Percentiles rank a stretch among this genome's conserved stretches.
These are phyloP conservation scores for Alternaria angustiovoidea DNA, from an alignment of 2,329 filamentous ascomycete species.

Conservation along the genomic window DNA sequence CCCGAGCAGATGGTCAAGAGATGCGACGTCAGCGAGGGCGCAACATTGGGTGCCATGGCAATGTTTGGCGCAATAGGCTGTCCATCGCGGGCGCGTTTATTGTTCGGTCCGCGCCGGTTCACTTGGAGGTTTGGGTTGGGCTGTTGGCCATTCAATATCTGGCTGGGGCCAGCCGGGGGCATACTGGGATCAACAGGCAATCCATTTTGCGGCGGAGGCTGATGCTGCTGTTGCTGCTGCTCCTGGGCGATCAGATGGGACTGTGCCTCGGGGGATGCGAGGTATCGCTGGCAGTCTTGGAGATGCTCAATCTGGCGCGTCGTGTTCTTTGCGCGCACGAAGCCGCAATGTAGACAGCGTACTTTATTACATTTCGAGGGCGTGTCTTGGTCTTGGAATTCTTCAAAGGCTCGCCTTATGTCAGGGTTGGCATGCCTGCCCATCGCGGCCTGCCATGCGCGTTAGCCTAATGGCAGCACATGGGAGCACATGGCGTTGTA, in stretches of 20 bases:
- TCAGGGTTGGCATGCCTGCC: slow-evolving; percentile 54
- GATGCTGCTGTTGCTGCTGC: slow-evolving; percentile 22
- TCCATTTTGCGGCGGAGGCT: slow-evolving; percentile 22
- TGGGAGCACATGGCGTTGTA: not conserved
- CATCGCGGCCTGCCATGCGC: slow-evolving; percentile 26
- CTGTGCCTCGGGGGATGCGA: slow-evolving; percentile 55
- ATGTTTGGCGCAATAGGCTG: slow-evolving; percentile 46
- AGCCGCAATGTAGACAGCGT: slow-evolving; percentile 59
- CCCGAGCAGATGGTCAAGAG: slow-evolving; percentile 61
- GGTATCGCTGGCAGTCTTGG: slow-evolving; percentile 55
- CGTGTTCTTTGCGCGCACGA: slow-evolving; percentile 60
- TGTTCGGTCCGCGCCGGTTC: slow-evolving; percentile 54
- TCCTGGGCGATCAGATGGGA: slow-evolving; percentile 36
- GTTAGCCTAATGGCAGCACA: slow-evolving; percentile 23
- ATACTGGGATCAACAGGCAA: slow-evolving; percentile 24
- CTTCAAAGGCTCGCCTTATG: slow-evolving; percentile 49
- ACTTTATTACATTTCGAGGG: slow-evolving; percentile 59
- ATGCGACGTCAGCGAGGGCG: slow-evolving; percentile 64
- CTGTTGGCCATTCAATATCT: slow-evolving; percentile 56
- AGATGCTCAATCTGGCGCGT: slow-evolving; percentile 62
- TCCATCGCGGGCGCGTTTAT: slow-evolving; percentile 49
- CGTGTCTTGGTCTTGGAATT: slow-evolving; percentile 54
- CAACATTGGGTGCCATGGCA: slow-evolving; percentile 30
- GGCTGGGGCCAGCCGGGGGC: slow-evolving; percentile 33
- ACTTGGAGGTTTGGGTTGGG: slow-evolving; percentile 60